Evolutionary conservation across 257 asterid species (phyloP).

Genomic region (Petunia secreta): DNA sequence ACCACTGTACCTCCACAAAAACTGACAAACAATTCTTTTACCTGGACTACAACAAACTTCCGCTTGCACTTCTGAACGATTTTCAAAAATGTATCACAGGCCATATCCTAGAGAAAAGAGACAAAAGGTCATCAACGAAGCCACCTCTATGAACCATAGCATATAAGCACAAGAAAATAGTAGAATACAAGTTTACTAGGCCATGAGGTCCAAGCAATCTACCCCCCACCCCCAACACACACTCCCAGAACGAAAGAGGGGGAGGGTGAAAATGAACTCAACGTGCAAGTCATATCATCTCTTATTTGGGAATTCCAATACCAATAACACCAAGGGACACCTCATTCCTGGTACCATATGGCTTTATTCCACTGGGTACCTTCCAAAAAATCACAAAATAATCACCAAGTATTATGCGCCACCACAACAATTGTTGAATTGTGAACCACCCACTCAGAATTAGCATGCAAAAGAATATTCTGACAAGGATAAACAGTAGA

Average conservation of each 20-base stretch:
- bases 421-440: neutral
- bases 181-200: conserved; percentile 10
- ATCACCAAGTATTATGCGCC: neutral
- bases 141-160: conserved; percentile 16
- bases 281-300: conserved; percentile 2
- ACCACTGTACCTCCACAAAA: neutral
- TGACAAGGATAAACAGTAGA: neutral
- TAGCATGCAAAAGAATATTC: neutral
- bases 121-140: conserved; percentile 1
- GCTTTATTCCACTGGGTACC: neutral
- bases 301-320: neutral
- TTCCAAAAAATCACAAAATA: neutral
- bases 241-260: neutral
- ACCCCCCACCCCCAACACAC: neutral
- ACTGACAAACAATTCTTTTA: conserved; percentile 17
- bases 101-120: conserved; percentile 79
- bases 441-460: neutral
- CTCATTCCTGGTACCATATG: neutral
- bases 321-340: neutral
- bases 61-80: conserved; percentile 99
- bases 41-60: conserved; percentile 91
- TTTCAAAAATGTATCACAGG: conserved; percentile 96
- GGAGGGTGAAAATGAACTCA: neutral
- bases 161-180: neutral
- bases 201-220: neutral